Base-by-base conservation (phyloP, 108 stramenopile genomes). In the Pseudonitzschia multistriata region DNA sequence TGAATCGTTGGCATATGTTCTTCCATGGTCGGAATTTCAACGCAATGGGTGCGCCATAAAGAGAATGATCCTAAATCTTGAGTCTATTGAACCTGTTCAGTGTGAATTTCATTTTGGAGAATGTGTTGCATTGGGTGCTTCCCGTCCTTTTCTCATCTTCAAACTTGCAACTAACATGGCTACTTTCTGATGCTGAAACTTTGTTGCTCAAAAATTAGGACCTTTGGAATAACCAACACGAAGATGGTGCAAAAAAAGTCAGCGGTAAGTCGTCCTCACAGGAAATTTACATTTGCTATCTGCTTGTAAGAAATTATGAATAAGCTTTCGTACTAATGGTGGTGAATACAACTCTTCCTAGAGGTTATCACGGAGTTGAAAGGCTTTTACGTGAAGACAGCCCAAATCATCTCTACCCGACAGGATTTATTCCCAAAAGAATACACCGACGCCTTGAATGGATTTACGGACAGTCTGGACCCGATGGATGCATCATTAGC, bases 321-420 rank as follows among this genome's bases (percentile, higher is more conserved):
- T 7, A 5, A 8, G 5, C 2, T 10, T 45, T 45, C 42, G 8
- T 2, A 45, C 5, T 1, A 13, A 45, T 10, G 42, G 8, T 17
- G 15, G 42, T 45, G 42, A 45, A 45, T 13, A 45, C 42, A 45
- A 45, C 13, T 17, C 3, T 8, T 17, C 42, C 11, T 2, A 59
- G 77, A 84, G 52, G 89, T 83, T 30, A 92, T 97, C 55, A 78
- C 88, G 0, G 80, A 89, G 0, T 87, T 98, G 35, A 94, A 95
- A 48, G 97, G 97, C 47, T 98, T 97, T 81, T 98, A 97, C 54
- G 95, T 96, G 69, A 98, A 98, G 77, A 96, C 96, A 27, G 76
- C 76, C 24, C 70, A 71, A 36, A 71, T 70, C 61, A 90, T 94
- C 30, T 85, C 92, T 0, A 78, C 84, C 2, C 81, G 94, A 54